These are phyloP conservation scores for Globisporangium orthogonon DNA, from an alignment of 352 stramenopile genomes.

Conservation along the genomic window DNA sequence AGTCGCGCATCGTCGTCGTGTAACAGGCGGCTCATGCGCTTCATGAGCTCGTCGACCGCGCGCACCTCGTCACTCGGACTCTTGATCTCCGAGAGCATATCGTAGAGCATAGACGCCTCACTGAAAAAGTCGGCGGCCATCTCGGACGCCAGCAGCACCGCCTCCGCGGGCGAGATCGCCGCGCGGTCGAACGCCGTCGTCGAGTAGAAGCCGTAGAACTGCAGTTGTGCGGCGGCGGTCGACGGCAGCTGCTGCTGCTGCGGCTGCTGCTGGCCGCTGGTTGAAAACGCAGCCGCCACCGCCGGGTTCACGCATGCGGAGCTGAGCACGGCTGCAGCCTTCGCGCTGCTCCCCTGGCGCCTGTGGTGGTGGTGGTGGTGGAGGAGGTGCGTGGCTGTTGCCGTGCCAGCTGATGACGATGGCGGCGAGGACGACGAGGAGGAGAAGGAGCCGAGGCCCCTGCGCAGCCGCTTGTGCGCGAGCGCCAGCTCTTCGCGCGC, in stretches of 20 bases:
- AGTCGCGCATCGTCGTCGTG: conserved; percentile 12
- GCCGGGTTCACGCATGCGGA: conserved; percentile 4
- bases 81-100: conserved; percentile 66
- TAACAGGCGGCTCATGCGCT: conserved; percentile 26
- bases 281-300: conserved; percentile 1
- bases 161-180: conserved; percentile 34
- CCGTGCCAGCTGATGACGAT: background rate
- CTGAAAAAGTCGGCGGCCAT: conserved; percentile 64
- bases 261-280: background rate
- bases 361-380: background rate
- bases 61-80: conserved; percentile 27
- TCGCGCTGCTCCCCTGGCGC: conserved; percentile 3
- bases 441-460: conserved; percentile 5
- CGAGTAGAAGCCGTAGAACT: conserved; percentile 25
- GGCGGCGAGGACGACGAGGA: background rate
- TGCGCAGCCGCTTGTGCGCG: conserved; percentile 37
- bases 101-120: conserved; percentile 54
- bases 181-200: conserved; percentile 32
- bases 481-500: conserved; percentile 22
- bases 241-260: conserved; percentile 3
- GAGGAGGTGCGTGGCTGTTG: conserved; percentile 10
- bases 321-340: conserved; percentile 1
- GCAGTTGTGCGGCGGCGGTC: conserved; percentile 7
- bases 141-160: conserved; percentile 35
- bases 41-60: conserved; percentile 58